Conservation (phyloP, 176 grass and related monocot species). For the Poa annua region DNA sequence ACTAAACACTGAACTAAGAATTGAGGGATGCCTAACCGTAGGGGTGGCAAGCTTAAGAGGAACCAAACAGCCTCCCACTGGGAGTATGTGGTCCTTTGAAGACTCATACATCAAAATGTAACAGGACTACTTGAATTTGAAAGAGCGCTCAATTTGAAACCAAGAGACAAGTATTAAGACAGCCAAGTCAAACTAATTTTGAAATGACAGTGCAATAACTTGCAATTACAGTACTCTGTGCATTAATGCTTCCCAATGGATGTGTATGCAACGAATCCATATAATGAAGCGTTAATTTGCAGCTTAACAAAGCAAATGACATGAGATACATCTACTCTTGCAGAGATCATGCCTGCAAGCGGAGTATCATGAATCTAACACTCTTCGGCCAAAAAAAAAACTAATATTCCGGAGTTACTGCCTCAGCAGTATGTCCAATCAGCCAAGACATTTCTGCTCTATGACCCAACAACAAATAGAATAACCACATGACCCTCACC, state of each 20-base stretch:
- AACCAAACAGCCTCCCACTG: not conserved
- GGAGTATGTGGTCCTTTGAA: constrained; percentile 22
- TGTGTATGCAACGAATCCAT: constrained; percentile 31
- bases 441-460: constrained; percentile 21
- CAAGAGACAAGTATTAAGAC: constrained; percentile 28
- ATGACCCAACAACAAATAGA: constrained; percentile 27
- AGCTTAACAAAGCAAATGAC: constrained; percentile 18
- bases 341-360: constrained; percentile 31
- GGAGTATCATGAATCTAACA: not conserved
- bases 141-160: constrained; percentile 39
- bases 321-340: constrained; percentile 11
- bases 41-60: not conserved
- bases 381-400: not conserved
- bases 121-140: constrained; percentile 28
- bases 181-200: constrained; percentile 10
- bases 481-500: not conserved
- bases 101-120: constrained; percentile 1
- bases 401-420: not conserved
- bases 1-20: not conserved
- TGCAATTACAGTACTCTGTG: constrained; percentile 4
- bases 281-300: constrained; percentile 16
- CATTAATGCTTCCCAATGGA: constrained; percentile 1
- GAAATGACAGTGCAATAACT: constrained; percentile 34
- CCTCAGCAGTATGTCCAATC: constrained; percentile 18
- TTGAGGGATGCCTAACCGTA: not conserved